Percentiles rank a stretch among this genome's conserved stretches.
Evolutionary conservation across 2,329 filamentous ascomycete genomes (phyloP).

Genomic region (Dactylonectria macrodidyma): DNA sequence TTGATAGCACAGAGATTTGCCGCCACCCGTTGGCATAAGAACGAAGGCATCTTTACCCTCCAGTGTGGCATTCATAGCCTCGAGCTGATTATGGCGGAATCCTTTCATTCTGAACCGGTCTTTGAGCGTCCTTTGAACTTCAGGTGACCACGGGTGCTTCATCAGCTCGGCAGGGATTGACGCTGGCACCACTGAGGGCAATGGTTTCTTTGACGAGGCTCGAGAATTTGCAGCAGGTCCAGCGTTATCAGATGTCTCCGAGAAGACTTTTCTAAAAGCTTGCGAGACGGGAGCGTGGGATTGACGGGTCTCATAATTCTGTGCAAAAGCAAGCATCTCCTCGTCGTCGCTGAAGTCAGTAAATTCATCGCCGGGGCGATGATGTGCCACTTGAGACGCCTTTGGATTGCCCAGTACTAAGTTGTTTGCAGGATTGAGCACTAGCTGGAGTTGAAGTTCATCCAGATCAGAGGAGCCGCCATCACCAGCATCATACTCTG

Average conservation of each 20-base stretch:
- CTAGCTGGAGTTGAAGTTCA: constrained; percentile 43
- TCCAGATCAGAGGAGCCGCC: constrained; percentile 51
- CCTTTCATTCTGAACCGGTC: constrained; percentile 87
- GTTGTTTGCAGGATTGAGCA: constrained; percentile 16
- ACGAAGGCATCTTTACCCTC: constrained; percentile 92
- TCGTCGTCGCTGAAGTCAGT: constrained; percentile 67
- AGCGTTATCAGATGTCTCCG: constrained; percentile 65
- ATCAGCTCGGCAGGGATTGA: constrained; percentile 69
- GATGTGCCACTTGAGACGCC: constrained; percentile 12
- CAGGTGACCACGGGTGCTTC: constrained; percentile 85
- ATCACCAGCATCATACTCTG: constrained; percentile 44
- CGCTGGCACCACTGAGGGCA: constrained; percentile 41
- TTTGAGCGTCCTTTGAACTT: constrained; percentile 85
- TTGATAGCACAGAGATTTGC: constrained; percentile 97
- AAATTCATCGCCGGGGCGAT: constrained; percentile 53
- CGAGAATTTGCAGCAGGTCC: constrained; percentile 51
- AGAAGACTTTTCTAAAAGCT: constrained; percentile 57
- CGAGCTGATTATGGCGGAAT: constrained; percentile 92
- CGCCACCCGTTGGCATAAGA: constrained; percentile 97
- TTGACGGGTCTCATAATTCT: constrained; percentile 64
- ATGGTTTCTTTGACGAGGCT: constrained; percentile 51
- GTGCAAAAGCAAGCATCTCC: constrained; percentile 67
- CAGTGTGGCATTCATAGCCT: constrained; percentile 95
- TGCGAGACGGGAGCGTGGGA: constrained; percentile 43
- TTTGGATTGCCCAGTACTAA: constrained; percentile 8